A percentile compares a stretch with the other conserved stretches of the same genome.
These are phyloP conservation scores for Pseudopithomyces maydicus DNA, from an alignment of 2,329 filamentous ascomycete species.

Conservation along the genomic window DNA sequence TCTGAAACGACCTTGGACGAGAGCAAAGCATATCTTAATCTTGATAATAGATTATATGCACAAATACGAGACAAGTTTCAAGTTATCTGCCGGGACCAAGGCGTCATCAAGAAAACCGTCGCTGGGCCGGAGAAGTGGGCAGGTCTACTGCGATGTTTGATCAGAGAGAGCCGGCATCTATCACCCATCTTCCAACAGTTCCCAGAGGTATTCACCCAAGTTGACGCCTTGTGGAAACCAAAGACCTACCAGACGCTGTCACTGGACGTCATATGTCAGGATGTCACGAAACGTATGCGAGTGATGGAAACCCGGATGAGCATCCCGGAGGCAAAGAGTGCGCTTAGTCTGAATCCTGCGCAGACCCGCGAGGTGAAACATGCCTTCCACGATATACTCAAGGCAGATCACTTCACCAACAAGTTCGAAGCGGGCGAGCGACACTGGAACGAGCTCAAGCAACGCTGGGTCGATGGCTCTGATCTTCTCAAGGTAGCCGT, in stretches of 20 bases:
- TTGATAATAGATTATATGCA: constrained; percentile 68
- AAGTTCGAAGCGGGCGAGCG: constrained; percentile 74
- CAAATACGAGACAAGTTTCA: constrained; percentile 70
- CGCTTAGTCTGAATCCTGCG: constrained; percentile 70
- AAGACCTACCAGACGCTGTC: constrained; percentile 68
- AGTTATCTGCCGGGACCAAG: constrained; percentile 69
- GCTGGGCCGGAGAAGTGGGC: constrained; percentile 77
- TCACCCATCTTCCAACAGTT: constrained; percentile 63
- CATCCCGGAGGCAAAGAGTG: constrained; percentile 75
- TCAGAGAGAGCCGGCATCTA: constrained; percentile 68
- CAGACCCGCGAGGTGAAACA: constrained; percentile 69
- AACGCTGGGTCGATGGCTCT: constrained; percentile 67
- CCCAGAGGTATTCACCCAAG: constrained; percentile 57
- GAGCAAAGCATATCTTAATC: constrained; percentile 69
- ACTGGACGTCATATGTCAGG: constrained; percentile 78
- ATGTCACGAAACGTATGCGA: constrained; percentile 81
- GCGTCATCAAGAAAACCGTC: constrained; percentile 75
- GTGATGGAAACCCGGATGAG: constrained; percentile 69
- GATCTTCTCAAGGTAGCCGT: constrained; percentile 62
- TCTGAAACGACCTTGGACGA: constrained; percentile 84
- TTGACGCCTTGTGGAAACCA: constrained; percentile 30
- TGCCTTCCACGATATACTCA: constrained; percentile 69
- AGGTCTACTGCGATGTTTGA: constrained; percentile 68
- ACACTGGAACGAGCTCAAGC: constrained; percentile 73
- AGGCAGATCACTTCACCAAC: constrained; percentile 69